Base-by-base conservation (phyloP, 345 rosid genomes). In the Carallia brachiata region DNA sequence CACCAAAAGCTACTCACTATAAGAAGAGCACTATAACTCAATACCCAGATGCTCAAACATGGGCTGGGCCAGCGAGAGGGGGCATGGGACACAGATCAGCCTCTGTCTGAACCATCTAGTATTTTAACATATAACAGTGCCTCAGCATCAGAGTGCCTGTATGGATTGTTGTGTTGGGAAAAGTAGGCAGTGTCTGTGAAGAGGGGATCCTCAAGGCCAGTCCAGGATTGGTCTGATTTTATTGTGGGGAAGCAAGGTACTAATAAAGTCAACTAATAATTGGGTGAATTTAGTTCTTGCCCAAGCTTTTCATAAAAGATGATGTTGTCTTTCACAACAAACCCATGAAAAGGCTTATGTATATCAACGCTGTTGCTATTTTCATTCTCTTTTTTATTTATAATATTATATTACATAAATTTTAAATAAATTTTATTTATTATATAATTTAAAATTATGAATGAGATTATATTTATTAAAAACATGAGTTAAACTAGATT, bases 1-100 rank as follows among this genome's bases (percentile, higher is more conserved):
- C 71, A 32, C 62, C 63, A 57, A 6, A 17, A 5, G 30, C 55
- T 47, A 66, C 40, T 65, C 1, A 13, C 23, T 40, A 57, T 7
- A 23, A 23, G 23, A 37, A 50, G 17, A 32, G 36, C 15, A 32
- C 27, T 27, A 40, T 31, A 6, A 27, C 13, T 65, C 31, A 2
- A 53, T 36, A 72, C 53, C 72, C 71, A 64, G 67, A 70, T 65
- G 57, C 55, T 68, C 17, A 73, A n/a, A 61, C 79, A 66, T 65
- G 71, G 54, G 37, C 30, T 57, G 65, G 65, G 78, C 60, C 71
- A 34, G 36, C 23, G 63, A 70, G 13, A 61, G 53, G 60, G 52
- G 69, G 57, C 80, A 75, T 65, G 70, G 77, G 86, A 75, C 74
- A 77, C 36, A 70, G 81, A 77, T 79, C 83, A 83, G 68, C 52